Evolutionary conservation across 176 grass and related monocot species (phyloP), one percentile per base, ranked within the genome.

Genomic region (Zizania latifolia): DNA sequence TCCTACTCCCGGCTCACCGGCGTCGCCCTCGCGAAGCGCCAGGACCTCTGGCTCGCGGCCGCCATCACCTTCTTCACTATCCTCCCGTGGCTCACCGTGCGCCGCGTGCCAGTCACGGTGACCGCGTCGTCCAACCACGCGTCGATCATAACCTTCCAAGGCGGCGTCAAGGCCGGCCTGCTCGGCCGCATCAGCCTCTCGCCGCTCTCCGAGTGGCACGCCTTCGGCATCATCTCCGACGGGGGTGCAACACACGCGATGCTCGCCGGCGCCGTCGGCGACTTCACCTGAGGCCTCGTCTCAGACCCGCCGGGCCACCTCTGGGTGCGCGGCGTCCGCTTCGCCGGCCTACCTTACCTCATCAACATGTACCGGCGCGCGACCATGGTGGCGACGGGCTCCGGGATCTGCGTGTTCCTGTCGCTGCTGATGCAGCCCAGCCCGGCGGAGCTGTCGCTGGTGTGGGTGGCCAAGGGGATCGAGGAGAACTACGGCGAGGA

Each of bases 151-250:
- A 90, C 77, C 19, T 90, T 94, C 64, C 60, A 77, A 0, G 84
- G 88, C 0, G 91, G 91, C 22, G 48, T 94, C 41, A 78, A 81
- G 29, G 84, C 70, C 14, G 85, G 91, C 6, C 57, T 94, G 3
- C 87, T 94, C 2, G 91, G 88, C 21, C 81, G 88, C 57, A 93
- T 94, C 64, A 94, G 91, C 75, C 78, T 88, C 6, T 94, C 85
- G 0, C 88, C 91, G 4, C 78, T 94, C n/a, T 94, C 91, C 14
- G 88, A 94, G 40, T 90, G 88, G 91, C 91, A 90, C 79, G 88
- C 91, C 8, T 94, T 94, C 46, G 88, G 91, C 13, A 94, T 94
- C 78, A 90, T 90, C 67, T 94, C 91, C 10, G 85, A 86, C 45
- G 58, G 70, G 14, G 14, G 32, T 7, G 69, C 67, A 1, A 37